Evolutionary conservation across 2,329 filamentous ascomycete genomes (phyloP).

Genomic region (Juglanconis oblonga): DNA sequence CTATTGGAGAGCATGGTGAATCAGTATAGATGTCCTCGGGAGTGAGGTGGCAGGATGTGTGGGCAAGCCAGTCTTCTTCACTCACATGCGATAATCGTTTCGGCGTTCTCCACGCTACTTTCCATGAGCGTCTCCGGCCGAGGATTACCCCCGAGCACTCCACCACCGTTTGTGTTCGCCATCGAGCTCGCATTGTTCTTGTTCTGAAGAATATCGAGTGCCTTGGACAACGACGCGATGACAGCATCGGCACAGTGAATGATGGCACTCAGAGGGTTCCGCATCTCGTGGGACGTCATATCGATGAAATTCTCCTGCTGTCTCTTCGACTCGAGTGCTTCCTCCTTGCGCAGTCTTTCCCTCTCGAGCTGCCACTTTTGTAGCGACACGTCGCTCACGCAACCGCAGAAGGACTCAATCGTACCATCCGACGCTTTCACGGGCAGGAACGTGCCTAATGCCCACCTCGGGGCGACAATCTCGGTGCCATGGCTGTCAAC

Average conservation of each 20-base stretch:
- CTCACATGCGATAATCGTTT: conserved; percentile 70
- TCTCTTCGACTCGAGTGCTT: conserved; percentile 57
- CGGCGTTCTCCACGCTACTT: conserved; percentile 68
- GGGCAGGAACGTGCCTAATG: conserved; percentile 49
- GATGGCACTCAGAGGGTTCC: conserved; percentile 71
- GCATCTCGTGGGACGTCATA: conserved; percentile 70
- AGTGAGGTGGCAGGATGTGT: not conserved
- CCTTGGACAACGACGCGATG: conserved; percentile 44
- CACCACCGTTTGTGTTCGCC: not conserved
- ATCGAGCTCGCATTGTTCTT: conserved; percentile 5
- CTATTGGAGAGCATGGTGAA: not conserved
- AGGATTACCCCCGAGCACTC: conserved; percentile 21
- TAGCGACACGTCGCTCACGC: conserved; percentile 45
- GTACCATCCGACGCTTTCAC: conserved; percentile 43
- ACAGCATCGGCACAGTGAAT: conserved; percentile 74
- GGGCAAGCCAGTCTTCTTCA: not conserved
- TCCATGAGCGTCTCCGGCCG: conserved; percentile 40
- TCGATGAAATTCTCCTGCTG: conserved; percentile 83
- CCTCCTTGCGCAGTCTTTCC: conserved; percentile 48
- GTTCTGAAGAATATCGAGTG: conserved; percentile 35
- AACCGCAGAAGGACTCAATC: conserved; percentile 48
- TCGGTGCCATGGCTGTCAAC: conserved; percentile 43
- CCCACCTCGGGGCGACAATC: conserved; percentile 44
- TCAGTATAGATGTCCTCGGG: not conserved
- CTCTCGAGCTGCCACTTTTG: conserved; percentile 51